phyloP scores from a whole-genome alignment of 345 rosid genomes.

The Arabis hirsuta region DNA sequence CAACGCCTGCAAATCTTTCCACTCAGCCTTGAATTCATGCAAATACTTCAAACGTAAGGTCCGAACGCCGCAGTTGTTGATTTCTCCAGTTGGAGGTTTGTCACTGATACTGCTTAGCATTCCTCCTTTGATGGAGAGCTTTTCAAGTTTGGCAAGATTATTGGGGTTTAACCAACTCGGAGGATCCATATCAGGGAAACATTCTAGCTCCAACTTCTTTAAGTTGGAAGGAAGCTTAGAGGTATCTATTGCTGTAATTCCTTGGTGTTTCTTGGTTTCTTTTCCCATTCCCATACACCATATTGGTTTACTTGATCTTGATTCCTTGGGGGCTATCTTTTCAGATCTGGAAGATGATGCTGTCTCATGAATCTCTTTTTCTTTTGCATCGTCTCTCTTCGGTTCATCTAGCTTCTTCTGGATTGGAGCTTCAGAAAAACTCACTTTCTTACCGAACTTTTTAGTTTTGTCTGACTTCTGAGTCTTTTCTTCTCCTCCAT shows the following conservation, averaged over 20 bases:
- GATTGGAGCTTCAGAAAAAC: slow-evolving; percentile 14
- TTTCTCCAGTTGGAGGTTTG: not conserved
- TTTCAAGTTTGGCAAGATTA: slow-evolving; percentile 31
- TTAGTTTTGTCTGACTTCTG: slow-evolving; percentile 17
- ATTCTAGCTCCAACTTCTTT: slow-evolving; percentile 47
- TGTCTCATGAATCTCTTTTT: not conserved
- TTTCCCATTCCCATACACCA: not conserved
- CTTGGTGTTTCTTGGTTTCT: slow-evolving; percentile 1
- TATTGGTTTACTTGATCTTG: not conserved
- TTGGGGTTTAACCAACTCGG: slow-evolving; percentile 46
- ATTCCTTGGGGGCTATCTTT: not conserved
- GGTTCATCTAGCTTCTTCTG: slow-evolving; percentile 21
- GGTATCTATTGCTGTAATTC: not conserved
- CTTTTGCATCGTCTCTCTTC: not conserved
- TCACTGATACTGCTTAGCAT: slow-evolving; percentile 26
- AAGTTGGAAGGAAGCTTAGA: slow-evolving; percentile 36
- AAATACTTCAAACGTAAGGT: slow-evolving; percentile 53
- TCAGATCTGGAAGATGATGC: not conserved
- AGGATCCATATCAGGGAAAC: slow-evolving; percentile 34
- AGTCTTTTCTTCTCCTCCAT: slow-evolving; percentile 21
- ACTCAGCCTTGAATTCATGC: slow-evolving; percentile 41
- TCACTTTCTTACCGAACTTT: slow-evolving; percentile 20
- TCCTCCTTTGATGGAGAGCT: slow-evolving; percentile 52
- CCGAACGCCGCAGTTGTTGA: slow-evolving; percentile 30
- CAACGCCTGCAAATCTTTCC: slow-evolving; percentile 38